These are phyloP conservation scores for Bipolaris oryzae DNA, from an alignment of 2,329 filamentous ascomycete species.

Conservation along the genomic window DNA sequence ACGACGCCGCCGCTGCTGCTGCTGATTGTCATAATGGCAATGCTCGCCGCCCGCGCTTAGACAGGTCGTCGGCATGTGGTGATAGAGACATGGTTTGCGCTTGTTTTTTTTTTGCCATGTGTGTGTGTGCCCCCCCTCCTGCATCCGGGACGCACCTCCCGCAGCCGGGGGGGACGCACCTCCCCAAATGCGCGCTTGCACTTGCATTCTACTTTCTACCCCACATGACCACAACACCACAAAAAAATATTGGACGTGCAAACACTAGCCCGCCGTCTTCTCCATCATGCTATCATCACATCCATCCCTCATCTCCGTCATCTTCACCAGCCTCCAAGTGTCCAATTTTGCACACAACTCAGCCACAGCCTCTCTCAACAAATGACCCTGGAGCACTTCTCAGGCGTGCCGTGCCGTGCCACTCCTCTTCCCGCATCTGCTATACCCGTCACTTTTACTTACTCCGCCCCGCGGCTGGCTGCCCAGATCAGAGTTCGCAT, in stretches of 20 bases:
- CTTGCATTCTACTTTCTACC: too few species aligned
- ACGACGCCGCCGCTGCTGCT: too few species aligned
- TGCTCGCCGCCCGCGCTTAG: background rate
- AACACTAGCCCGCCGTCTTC: background rate
- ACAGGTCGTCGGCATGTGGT: too few species aligned
- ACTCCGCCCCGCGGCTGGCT: conserved; percentile 7
- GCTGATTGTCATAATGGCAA: background rate
- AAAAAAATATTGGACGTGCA: background rate
- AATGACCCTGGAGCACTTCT: background rate
- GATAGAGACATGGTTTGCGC: too few species aligned
- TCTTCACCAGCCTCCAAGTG: background rate
- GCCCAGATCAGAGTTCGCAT: background rate
- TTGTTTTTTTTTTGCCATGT: too few species aligned
- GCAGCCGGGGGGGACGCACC: background rate
- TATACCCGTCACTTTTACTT: background rate
- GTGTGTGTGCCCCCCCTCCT: too few species aligned
- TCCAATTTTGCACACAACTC: background rate
- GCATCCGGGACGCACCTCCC: too few species aligned
- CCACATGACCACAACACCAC: background rate
- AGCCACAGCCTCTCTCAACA: conserved; percentile 12
- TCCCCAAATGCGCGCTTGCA: background rate
- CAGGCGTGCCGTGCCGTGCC: conserved; percentile 12
- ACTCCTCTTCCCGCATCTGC: conserved; percentile 1
- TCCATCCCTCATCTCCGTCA: background rate
- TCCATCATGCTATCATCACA: background rate